A percentile compares a stretch with the other conserved stretches of the same genome.
These are phyloP conservation scores for Alternaria postmessia DNA, from an alignment of 2,329 filamentous ascomycete species.

Conservation along the genomic window DNA sequence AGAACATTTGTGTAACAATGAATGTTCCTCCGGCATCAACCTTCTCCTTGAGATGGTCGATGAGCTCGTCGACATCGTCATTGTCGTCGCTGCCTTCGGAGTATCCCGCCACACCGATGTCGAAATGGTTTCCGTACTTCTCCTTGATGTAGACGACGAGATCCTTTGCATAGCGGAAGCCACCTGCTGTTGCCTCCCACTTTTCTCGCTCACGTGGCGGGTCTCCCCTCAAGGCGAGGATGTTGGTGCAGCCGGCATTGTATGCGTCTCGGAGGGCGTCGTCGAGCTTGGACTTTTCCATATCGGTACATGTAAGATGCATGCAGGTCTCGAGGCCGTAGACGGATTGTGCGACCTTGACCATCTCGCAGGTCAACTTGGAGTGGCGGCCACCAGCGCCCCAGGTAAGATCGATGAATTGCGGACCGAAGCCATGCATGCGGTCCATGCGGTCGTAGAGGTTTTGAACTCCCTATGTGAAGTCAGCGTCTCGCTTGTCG, in stretches of 20 bases:
- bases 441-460: constrained; percentile 99
- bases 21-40: constrained; percentile 93
- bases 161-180: constrained; percentile 92
- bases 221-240: constrained; percentile 90
- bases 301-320: constrained; percentile 98
- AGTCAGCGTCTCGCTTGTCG: constrained; percentile 18
- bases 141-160: constrained; percentile 83
- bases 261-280: constrained; percentile 87
- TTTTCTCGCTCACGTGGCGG: constrained; percentile 92
- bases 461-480: constrained; percentile 82
- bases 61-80: constrained; percentile 80
- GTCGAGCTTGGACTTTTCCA: constrained; percentile 92
- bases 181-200: constrained; percentile 86
- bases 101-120: constrained; percentile 97
- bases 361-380: constrained; percentile 96
- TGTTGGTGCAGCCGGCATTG: constrained; percentile 96
- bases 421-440: constrained; percentile 92
- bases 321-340: constrained; percentile 98
- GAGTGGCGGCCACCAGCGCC: constrained; percentile 92
- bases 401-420: constrained; percentile 99
- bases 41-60: constrained; percentile 96
- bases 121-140: constrained; percentile 87
- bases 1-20: constrained; percentile 99
- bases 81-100: constrained; percentile 96
- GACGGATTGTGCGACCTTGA: constrained; percentile 90